Evolutionary conservation across 2,329 filamentous ascomycete genomes (phyloP), one percentile per base, ranked within the genome.

Genomic region (Colletotrichum cuscutae): DNA sequence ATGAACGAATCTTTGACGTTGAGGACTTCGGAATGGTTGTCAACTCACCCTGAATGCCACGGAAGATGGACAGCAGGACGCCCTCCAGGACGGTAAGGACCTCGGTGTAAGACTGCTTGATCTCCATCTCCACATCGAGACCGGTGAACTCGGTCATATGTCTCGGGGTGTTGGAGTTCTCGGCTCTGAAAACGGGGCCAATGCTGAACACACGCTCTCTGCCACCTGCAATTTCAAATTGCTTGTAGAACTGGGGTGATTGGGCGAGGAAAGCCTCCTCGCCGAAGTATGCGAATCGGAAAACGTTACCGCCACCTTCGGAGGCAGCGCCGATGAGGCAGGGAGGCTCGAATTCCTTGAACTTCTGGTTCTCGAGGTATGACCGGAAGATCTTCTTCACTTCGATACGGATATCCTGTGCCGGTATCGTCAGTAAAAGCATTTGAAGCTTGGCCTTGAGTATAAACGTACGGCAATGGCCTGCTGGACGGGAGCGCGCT

Each of bases 251-350:
- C 80, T 97, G 94, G 6, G 94, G 94, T 6, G 90, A 93, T 81
- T 95, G 94, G 6, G 94, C 94, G 24, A 97, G 87, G 81, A 87
- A 97, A 1, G 95, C 96, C 76, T 93, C 90, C 79, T 93, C 90
- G 76, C 93, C 94, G 82, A 98, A 98, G 85, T 98, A 98, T 56
- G 92, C 92, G 77, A 98, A 87, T 77, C 92, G 89, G 83, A 99
- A 98, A 53, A 98, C 96, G 80, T 96, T 97, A 77, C 92, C 92
- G 76, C 97, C 97, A 78, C 97, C 96, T 85, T 99, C 97, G 4
- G 95, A 97, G 5, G 97, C 94, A 15, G 96, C 93, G 62, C 93
- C 95, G 68, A 97, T 94, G 56, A 99, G 87, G 82, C 95, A 96
- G 11, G 97, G 95, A 2, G 95, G 94, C 81, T 98, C 94, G 79